Evolutionary conservation across 176 grass and related monocot genomes (phyloP).

Genomic region (Areca catechu): DNA sequence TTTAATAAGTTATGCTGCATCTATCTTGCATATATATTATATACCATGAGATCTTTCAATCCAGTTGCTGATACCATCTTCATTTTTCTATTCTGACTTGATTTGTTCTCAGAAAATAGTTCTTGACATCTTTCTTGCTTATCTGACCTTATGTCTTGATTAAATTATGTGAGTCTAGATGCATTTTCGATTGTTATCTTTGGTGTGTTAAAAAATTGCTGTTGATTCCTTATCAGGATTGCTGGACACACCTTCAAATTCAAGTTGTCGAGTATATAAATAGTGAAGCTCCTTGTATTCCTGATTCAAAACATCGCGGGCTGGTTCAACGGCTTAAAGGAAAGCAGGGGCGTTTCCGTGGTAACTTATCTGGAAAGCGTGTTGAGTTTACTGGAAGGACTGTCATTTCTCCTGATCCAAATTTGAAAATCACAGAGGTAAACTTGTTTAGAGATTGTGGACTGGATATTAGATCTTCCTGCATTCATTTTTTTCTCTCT

Average conservation of each 20-base stretch:
- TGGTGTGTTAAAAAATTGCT: no score
- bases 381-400: constrained; percentile 93
- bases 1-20: no score
- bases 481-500: no score
- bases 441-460: not conserved
- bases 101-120: no score
- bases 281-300: constrained; percentile 75
- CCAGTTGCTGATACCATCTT: no score
- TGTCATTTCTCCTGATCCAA: constrained; percentile 97
- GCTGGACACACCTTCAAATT: constrained; percentile 72
- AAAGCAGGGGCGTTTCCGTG: constrained; percentile 89
- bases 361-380: constrained; percentile 96
- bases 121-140: no score
- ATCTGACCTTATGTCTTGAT: no score
- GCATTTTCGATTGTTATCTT: no score
- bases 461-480: not conserved
- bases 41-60: no score
- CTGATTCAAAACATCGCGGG: constrained; percentile 58
- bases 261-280: constrained; percentile 93
- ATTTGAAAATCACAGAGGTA: constrained; percentile 96
- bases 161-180: no score
- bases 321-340: constrained; percentile 93
- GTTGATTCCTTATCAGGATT: constrained; percentile 29
- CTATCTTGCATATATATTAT: no score
- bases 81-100: no score